phyloP scores from a whole-genome alignment of 2,329 filamentous ascomycete species.

The Knufia fluminis region DNA sequence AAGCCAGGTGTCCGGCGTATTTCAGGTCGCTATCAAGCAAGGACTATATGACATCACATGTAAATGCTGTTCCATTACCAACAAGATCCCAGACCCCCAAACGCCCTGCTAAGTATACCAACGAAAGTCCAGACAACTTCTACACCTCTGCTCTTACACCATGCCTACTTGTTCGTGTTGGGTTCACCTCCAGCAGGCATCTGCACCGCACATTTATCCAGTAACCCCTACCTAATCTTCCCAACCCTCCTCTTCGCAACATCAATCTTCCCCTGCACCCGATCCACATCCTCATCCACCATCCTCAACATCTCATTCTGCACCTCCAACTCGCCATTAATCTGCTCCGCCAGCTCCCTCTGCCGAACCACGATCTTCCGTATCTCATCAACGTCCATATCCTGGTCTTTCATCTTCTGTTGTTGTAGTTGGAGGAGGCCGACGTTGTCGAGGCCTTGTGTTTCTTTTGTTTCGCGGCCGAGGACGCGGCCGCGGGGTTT shows the following conservation, averaged over 20 bases:
- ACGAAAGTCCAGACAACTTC: no score
- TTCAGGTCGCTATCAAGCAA: no score
- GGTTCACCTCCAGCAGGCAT: no score
- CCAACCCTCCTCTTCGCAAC: conserved; percentile 39
- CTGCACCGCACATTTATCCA: no score
- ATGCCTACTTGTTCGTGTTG: no score
- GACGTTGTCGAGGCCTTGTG: conserved; percentile 54
- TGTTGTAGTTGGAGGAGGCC: conserved; percentile 55
- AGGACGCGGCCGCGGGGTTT: conserved; percentile 40
- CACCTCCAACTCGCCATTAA: conserved; percentile 53
- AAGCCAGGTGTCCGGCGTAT: neutral
- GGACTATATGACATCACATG: no score
- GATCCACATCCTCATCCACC: conserved; percentile 50
- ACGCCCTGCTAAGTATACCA: no score
- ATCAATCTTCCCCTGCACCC: conserved; percentile 38
- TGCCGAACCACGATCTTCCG: conserved; percentile 50
- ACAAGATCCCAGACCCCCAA: no score
- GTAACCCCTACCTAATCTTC: conserved; percentile 39
- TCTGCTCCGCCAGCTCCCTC: conserved; percentile 53
- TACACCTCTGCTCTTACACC: no score
- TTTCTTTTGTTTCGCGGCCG: conserved; percentile 51
- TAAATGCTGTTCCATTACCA: no score
- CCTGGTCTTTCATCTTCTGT: conserved; percentile 54
- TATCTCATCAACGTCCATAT: conserved; percentile 50
- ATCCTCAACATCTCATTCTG: conserved; percentile 53